Conservation (phyloP, 305 asterid genomes). For the Plantago coronopus region DNA sequence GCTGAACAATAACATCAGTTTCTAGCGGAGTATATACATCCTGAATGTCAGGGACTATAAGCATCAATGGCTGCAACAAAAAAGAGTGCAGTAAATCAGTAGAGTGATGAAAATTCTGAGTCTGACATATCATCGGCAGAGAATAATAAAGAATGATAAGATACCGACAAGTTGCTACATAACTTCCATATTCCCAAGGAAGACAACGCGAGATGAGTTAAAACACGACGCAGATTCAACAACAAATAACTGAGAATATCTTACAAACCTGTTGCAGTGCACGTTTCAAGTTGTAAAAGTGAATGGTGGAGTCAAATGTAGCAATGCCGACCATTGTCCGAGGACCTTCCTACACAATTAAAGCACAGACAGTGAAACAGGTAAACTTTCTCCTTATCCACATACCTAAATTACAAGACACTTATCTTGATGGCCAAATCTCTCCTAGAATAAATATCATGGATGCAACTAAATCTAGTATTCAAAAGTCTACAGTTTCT, state of each 20-base stretch:
- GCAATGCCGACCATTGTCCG: constrained; percentile 60
- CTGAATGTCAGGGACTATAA: constrained; percentile 94
- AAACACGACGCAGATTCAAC: constrained; percentile 13
- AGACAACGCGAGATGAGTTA: background rate
- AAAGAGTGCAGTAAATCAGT: constrained; percentile 10
- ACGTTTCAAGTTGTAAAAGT: constrained; percentile 64
- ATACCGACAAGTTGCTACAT: background rate
- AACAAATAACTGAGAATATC: constrained; percentile 17
- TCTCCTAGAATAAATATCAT: background rate
- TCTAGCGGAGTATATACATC: constrained; percentile 97
- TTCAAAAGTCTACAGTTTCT: background rate
- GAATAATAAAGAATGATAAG: constrained; percentile 15
- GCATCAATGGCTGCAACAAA: constrained; percentile 91
- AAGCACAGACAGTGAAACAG: constrained; percentile 11
- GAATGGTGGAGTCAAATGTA: constrained; percentile 58
- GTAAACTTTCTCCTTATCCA: constrained; percentile 19
- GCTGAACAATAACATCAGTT: constrained; percentile 87
- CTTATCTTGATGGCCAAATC: constrained; percentile 1
- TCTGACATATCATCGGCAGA: constrained; percentile 17
- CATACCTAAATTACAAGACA: constrained; percentile 9
- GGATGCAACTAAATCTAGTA: no score
- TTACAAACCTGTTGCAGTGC: constrained; percentile 80
- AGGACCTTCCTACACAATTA: constrained; percentile 52
- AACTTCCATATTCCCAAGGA: constrained; percentile 9
- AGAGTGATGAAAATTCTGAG: constrained; percentile 18